Evolutionary conservation across 106 monocot species (phyloP).

Genomic region (Dendrobium nobile): DNA sequence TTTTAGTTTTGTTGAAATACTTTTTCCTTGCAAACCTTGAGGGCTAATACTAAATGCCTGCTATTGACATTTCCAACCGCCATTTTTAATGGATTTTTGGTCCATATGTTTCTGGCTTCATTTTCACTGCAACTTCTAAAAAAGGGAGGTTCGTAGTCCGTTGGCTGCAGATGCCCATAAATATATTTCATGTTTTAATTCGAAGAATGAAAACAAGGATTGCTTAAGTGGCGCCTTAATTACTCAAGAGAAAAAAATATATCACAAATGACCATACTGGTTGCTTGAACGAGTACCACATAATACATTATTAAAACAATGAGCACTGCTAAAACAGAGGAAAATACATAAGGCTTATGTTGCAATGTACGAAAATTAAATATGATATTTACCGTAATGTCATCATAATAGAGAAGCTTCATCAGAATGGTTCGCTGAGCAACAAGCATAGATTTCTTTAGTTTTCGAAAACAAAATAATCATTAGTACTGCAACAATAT

Average conservation of each 20-base stretch:
- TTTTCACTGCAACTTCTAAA: conserved; percentile 75
- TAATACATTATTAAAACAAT: not conserved
- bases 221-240: not conserved
- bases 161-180: conserved; percentile 53
- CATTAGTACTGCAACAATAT: not conserved
- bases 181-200: not conserved
- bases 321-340: not conserved
- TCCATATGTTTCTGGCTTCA: conserved; percentile 70
- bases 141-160: conserved; percentile 92
- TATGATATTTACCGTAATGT: conserved; percentile 60
- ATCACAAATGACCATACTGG: not conserved
- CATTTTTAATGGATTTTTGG: conserved; percentile 83
- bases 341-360: not conserved
- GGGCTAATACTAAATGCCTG: conserved; percentile 80
- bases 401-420: conserved; percentile 96
- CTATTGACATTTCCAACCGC: conserved; percentile 96
- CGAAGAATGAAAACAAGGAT: not conserved
- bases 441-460: conserved; percentile 8
- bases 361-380: not conserved
- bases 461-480: not conserved
- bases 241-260: not conserved
- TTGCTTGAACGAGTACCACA: not conserved
- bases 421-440: conserved; percentile 88
- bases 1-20: not conserved
- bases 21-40: conserved; percentile 53